Conservation (phyloP, 2,329 filamentous ascomycete genomes). For the Trichoderma atrobrunneum region DNA sequence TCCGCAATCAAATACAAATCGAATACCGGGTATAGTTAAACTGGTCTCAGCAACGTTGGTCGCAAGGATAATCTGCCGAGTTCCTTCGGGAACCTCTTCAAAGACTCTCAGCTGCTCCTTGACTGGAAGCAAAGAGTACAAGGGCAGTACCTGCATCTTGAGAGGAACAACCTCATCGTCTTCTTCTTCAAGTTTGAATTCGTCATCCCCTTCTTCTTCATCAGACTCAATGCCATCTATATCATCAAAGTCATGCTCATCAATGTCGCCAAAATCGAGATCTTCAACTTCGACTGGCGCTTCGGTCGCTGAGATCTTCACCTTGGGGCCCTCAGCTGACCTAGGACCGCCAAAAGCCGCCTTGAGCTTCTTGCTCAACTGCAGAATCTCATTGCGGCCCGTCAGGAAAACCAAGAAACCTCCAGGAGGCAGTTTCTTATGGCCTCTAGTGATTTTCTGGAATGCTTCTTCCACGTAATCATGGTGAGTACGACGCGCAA, state of each 20-base stretch:
- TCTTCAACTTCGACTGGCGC: slow-evolving; percentile 82
- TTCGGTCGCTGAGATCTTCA: slow-evolving; percentile 73
- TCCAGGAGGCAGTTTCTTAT: slow-evolving; percentile 84
- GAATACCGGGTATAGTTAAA: slow-evolving; percentile 91
- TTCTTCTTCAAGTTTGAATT: slow-evolving; percentile 70
- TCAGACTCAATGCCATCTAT: slow-evolving; percentile 59
- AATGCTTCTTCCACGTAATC: slow-evolving; percentile 93
- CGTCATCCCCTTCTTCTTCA: slow-evolving; percentile 50
- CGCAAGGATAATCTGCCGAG: slow-evolving; percentile 81
- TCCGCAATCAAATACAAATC: slow-evolving; percentile 94
- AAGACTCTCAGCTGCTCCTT: slow-evolving; percentile 91
- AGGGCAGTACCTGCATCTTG: slow-evolving; percentile 83
- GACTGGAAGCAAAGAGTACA: slow-evolving; percentile 90
- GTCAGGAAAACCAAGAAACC: slow-evolving; percentile 94
- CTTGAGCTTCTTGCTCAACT: slow-evolving; percentile 76
- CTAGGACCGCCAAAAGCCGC: slow-evolving; percentile 60
- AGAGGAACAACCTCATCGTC: slow-evolving; percentile 54
- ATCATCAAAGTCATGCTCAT: slow-evolving; percentile 61
- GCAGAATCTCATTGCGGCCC: slow-evolving; percentile 84
- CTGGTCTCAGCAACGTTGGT: slow-evolving; percentile 98
- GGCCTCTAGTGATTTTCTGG: slow-evolving; percentile 80
- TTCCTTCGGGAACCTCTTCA: slow-evolving; percentile 75
- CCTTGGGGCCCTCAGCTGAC: slow-evolving; percentile 59
- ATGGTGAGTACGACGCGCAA: slow-evolving; percentile 73
- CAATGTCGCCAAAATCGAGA: slow-evolving; percentile 71